A percentile compares a stretch with the other conserved stretches of the same genome.
These are phyloP conservation scores for Eucalyptus regnans DNA, from an alignment of 345 rosid genomes.

Conservation along the genomic window DNA sequence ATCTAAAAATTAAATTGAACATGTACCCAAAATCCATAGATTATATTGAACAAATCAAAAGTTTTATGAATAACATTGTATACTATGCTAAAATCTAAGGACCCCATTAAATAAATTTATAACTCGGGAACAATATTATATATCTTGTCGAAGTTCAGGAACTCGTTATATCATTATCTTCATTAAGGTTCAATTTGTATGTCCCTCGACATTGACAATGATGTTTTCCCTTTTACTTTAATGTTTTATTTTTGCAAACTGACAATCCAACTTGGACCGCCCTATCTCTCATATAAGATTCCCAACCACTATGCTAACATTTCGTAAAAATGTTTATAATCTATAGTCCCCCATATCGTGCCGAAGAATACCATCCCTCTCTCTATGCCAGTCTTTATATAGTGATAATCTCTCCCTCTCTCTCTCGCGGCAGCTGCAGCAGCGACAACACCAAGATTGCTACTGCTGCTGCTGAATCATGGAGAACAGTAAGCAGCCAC, in stretches of 20 bases:
- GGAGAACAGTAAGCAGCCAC: slow-evolving; percentile 22
- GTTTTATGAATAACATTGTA: rapidly evolving
- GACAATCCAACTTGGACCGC: not conserved
- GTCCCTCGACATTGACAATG: not conserved
- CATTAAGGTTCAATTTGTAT: not conserved
- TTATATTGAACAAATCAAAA: no score
- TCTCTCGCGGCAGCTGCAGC: not conserved
- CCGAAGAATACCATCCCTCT: not conserved
- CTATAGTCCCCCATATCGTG: not conserved
- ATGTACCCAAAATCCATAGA: no score
- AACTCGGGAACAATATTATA: no score
- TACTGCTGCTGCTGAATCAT: not conserved
- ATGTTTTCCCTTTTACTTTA: not conserved
- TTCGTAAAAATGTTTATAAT: not conserved
- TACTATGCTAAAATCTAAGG: no score
- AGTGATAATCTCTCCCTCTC: not conserved
- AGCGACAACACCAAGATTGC: not conserved
- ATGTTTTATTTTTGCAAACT: not conserved
- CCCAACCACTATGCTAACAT: not conserved
- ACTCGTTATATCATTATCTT: not conserved
- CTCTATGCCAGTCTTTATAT: not conserved
- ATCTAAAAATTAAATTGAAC: no score
- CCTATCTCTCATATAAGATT: not conserved
- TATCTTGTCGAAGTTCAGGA: no score
- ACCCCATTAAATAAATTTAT: no score